Percentiles rank a stretch among this genome's conserved stretches.
These are phyloP conservation scores for Xerocomellus amylosporus DNA, from an alignment of 768 basidiomycete genomes.

Conservation along the genomic window DNA sequence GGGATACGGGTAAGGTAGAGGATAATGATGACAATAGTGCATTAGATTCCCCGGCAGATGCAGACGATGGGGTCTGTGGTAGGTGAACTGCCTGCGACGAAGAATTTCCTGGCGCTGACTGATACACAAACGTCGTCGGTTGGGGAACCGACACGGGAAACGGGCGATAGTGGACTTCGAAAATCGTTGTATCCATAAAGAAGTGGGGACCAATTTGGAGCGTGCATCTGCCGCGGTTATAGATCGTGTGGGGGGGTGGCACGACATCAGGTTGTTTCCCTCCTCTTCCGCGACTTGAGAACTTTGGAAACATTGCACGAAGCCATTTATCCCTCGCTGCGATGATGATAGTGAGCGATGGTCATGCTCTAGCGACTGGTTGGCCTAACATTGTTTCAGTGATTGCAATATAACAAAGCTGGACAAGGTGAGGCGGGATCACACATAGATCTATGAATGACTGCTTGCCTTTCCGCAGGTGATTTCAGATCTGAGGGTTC, in stretches of 20 bases:
- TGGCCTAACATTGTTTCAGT: constrained; percentile 59
- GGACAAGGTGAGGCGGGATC: constrained; percentile 7
- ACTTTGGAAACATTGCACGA: constrained; percentile 61
- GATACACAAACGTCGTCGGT: constrained; percentile 26
- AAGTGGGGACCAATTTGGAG: constrained; percentile 74
- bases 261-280: constrained; percentile 51
- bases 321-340: constrained; percentile 74
- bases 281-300: constrained; percentile 62
- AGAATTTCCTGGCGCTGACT: constrained; percentile 21
- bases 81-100: constrained; percentile 32
- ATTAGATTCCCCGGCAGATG: constrained; percentile 32
- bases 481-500: constrained; percentile 41
- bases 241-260: constrained; percentile 66
- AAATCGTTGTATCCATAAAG: constrained; percentile 65
- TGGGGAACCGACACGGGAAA: constrained; percentile 23
- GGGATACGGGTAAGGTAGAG: constrained; percentile 49
- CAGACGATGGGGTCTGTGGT: constrained; percentile 19
- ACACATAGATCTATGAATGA: neutral
- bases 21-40: constrained; percentile 46
- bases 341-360: constrained; percentile 14
- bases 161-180: constrained; percentile 68
- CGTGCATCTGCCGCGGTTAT: constrained; percentile 63
- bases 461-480: constrained; percentile 55
- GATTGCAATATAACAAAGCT: constrained; percentile 67
- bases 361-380: constrained; percentile 10